phyloP scores from a whole-genome alignment of 2,329 filamentous ascomycete species.

The Aspergillus luchuensis region DNA sequence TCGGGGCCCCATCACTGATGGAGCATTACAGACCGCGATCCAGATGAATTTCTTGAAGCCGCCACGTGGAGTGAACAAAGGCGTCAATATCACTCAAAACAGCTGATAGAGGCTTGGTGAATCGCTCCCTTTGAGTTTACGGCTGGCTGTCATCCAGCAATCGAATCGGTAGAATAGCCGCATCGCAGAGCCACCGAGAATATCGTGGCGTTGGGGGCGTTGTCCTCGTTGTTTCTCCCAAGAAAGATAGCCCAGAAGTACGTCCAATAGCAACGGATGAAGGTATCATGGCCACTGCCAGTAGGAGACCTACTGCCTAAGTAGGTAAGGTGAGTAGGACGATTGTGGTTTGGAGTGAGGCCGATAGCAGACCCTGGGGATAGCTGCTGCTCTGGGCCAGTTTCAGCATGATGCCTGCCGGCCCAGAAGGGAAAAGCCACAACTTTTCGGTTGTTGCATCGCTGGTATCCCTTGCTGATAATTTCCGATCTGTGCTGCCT shows the following conservation, averaged over 20 bases:
- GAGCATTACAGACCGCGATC: neutral
- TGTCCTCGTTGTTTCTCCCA: neutral
- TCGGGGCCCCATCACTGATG: neutral
- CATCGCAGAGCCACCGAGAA: neutral
- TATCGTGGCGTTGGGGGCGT: neutral
- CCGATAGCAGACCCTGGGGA: neutral
- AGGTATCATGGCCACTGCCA: neutral
- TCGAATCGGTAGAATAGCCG: constrained; percentile 4
- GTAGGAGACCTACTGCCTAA: neutral
- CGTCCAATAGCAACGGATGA: neutral
- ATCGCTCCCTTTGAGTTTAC: neutral
- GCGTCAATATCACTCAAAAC: neutral
- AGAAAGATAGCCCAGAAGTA: neutral
- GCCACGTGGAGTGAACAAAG: constrained; percentile 4
- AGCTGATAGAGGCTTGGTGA: neutral
- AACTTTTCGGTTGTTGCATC: constrained; percentile 2
- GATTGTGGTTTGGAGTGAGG: neutral
- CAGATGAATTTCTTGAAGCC: constrained; percentile 2
- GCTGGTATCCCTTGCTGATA: constrained; percentile 9
- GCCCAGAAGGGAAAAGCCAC: neutral
- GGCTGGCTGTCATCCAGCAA: neutral
- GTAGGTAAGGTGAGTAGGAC: neutral
- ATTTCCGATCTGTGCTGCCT: constrained; percentile 8
- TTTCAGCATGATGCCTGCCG: neutral
- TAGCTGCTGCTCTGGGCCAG: constrained; percentile 2